Conservation (phyloP, 108 stramenopile genomes). For the Fragilariopsis cylindrus region DNA sequence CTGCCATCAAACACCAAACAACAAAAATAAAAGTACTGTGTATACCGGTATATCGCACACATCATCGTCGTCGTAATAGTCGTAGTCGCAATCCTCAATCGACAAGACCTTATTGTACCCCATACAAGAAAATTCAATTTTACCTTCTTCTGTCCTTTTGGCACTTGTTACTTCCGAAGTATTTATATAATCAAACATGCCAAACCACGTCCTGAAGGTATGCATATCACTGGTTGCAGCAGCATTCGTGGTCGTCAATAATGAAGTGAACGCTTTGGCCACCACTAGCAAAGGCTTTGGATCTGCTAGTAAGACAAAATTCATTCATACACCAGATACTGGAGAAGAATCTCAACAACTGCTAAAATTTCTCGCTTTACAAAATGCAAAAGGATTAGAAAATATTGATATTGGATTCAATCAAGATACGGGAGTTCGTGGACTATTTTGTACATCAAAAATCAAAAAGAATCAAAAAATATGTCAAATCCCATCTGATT, state of each 20-base stretch:
- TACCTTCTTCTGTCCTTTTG: no score
- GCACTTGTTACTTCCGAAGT: not conserved
- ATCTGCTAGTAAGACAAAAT: slow-evolving; percentile 2
- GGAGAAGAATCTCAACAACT: slow-evolving; percentile 43
- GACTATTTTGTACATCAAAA: slow-evolving; percentile 55
- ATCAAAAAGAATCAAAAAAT: slow-evolving; percentile 56
- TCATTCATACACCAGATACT: slow-evolving; percentile 42
- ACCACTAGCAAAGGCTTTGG: slow-evolving; percentile 27
- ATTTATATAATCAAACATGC: not conserved
- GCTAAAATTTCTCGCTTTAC: slow-evolving; percentile 44
- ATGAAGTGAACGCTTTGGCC: slow-evolving; percentile 15
- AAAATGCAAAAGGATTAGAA: slow-evolving; percentile 51
- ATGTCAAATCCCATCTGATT: slow-evolving; percentile 65
- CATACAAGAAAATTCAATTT: no score
- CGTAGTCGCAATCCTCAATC: no score
- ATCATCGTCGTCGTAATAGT: no score
- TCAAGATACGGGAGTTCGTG: slow-evolving; percentile 40
- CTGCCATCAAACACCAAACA: no score
- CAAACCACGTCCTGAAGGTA: not conserved
- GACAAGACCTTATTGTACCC: no score
- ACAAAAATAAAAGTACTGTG: no score
- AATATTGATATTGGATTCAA: slow-evolving; percentile 53
- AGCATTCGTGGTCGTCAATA: not conserved
- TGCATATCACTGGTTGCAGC: no score
- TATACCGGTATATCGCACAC: no score